These are phyloP conservation scores for Chlamydomonas schloesseri DNA, from an alignment of 139 green algal genomes.

Conservation along the genomic window DNA sequence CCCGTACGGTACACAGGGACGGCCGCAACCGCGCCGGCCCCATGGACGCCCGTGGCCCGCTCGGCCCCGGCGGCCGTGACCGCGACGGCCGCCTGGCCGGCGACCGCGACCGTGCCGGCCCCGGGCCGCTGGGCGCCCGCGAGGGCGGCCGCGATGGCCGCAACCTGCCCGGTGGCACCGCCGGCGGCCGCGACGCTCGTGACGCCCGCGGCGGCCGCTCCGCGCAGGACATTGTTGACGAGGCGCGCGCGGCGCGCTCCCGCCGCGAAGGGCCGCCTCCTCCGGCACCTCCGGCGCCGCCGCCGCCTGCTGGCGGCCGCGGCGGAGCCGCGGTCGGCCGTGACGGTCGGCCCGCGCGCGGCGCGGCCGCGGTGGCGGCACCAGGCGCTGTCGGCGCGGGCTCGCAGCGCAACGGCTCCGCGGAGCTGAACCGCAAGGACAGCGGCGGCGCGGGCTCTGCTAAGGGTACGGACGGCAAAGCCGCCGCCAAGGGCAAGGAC, in stretches of 20 bases:
- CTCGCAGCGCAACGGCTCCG: not conserved
- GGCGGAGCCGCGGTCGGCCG: not conserved
- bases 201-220: not conserved
- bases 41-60: too few species aligned
- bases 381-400: not conserved
- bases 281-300: not conserved
- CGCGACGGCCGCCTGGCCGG: not conserved
- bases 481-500: not conserved
- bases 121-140: not conserved
- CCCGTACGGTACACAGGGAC: too few species aligned
- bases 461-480: too few species aligned
- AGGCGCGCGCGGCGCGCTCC: constrained; percentile 4
- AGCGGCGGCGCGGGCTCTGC: not conserved
- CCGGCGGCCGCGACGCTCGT: not conserved
- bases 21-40: not conserved
- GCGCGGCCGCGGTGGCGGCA: not conserved
- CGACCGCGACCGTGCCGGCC: not conserved
- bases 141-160: not conserved
- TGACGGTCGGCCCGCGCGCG: not conserved
- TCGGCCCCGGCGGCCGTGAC: too few species aligned
- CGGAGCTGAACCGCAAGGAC: not conserved
- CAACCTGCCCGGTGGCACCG: not conserved
- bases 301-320: not conserved
- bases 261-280: not conserved
- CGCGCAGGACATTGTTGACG: constrained; percentile 42